phyloP scores from a whole-genome alignment of 2,329 filamentous ascomycete species.

The Acarospora socialis region DNA sequence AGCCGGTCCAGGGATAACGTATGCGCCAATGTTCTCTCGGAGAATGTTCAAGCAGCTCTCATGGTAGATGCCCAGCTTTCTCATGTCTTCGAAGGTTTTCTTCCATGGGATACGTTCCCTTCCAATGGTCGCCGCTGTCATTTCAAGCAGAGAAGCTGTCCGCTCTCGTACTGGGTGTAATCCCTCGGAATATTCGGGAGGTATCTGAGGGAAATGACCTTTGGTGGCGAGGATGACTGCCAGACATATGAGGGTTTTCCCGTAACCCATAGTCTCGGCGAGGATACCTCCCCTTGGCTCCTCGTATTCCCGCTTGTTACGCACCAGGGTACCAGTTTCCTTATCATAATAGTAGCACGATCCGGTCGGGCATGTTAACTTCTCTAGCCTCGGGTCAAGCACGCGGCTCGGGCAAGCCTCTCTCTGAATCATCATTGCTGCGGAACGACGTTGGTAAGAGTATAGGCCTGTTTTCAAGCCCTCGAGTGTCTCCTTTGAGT shows the following conservation, averaged over 20 bases:
- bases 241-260: conserved; percentile 81
- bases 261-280: conserved; percentile 55
- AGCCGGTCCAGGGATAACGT: conserved; percentile 38
- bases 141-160: conserved; percentile 54
- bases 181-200: conserved; percentile 42
- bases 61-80: conserved; percentile 36
- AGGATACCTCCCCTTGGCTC: conserved; percentile 61
- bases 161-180: conserved; percentile 28
- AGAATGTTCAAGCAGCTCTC: conserved; percentile 43
- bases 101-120: conserved; percentile 58
- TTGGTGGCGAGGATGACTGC: conserved; percentile 62
- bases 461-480: conserved; percentile 48
- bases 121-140: conserved; percentile 58
- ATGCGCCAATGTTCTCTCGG: conserved; percentile 42
- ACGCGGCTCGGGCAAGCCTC: conserved; percentile 51
- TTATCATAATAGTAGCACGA: conserved; percentile 55
- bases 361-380: conserved; percentile 46
- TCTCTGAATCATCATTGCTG: conserved; percentile 69
- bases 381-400: conserved; percentile 59
- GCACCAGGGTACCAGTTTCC: conserved; percentile 46
- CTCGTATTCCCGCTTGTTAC: conserved; percentile 59
- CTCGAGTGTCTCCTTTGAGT: conserved; percentile 16
- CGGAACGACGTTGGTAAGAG: conserved; percentile 65
- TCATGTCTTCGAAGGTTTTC: conserved; percentile 42
- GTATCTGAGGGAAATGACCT: conserved; percentile 50